These are phyloP conservation scores for Aspergillus olivimuriae DNA, from an alignment of 495 filamentous ascomycete species.

Conservation along the genomic window DNA sequence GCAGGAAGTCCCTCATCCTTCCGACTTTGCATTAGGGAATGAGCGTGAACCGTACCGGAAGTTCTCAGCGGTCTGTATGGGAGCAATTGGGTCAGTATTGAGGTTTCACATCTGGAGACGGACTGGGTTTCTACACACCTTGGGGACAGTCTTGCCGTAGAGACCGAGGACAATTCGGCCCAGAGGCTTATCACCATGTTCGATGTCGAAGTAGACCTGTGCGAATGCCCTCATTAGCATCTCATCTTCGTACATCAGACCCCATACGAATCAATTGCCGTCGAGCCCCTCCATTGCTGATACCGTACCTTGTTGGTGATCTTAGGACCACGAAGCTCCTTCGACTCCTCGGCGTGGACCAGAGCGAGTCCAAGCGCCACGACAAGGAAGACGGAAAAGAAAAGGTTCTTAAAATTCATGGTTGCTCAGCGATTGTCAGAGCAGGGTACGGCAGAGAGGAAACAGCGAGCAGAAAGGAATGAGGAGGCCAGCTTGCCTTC, in stretches of 20 bases:
- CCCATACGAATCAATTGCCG: not conserved
- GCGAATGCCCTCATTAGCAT: slow-evolving; percentile 2
- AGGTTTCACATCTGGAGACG: not conserved
- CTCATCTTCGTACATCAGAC: too few species aligned
- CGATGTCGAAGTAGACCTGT: slow-evolving; percentile 88
- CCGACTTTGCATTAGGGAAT: too few species aligned
- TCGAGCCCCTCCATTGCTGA: not conserved
- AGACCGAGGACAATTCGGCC: slow-evolving; percentile 89
- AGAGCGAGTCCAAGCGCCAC: slow-evolving; percentile 55
- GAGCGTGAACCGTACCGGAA: slow-evolving; percentile 59
- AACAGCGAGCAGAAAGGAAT: slow-evolving; percentile 9
- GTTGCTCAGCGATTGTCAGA: slow-evolving; percentile 24
- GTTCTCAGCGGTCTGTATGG: slow-evolving; percentile 78
- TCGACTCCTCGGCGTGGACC: slow-evolving; percentile 66
- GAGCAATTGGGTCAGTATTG: slow-evolving; percentile 6
- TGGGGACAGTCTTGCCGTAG: slow-evolving; percentile 97
- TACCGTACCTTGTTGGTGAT: slow-evolving; percentile 78
- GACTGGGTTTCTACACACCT: slow-evolving; percentile 40
- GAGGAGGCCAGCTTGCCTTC: slow-evolving; percentile 38
- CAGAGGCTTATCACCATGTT: slow-evolving; percentile 78
- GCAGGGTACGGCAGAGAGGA: slow-evolving; percentile 5
- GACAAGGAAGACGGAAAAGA: slow-evolving; percentile 66
- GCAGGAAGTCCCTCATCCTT: too few species aligned
- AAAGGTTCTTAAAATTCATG: slow-evolving; percentile 44
- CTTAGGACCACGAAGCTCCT: slow-evolving; percentile 84